Percentiles rank a stretch among this genome's conserved stretches.
These are phyloP conservation scores for Akanthomyces lecanii DNA, from an alignment of 2,329 filamentous ascomycete genomes.

Conservation along the genomic window DNA sequence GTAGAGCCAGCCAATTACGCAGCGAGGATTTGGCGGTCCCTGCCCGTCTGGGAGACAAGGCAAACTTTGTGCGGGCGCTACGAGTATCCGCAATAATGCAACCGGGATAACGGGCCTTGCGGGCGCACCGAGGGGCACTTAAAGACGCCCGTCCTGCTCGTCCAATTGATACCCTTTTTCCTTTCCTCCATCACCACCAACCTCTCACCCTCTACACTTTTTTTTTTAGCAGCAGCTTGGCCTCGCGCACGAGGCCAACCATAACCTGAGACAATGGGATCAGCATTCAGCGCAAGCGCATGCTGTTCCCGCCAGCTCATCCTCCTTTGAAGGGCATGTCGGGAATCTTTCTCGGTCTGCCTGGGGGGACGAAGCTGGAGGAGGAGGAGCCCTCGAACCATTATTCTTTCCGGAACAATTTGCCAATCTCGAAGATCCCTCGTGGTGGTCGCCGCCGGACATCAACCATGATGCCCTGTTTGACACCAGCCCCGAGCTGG, in stretches of 20 bases:
- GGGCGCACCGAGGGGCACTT: not conserved
- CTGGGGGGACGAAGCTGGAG: conserved; percentile 6
- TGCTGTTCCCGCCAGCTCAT: conserved; percentile 13
- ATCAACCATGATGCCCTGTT: not conserved
- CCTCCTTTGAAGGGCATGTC: conserved; percentile 10
- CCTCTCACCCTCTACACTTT: not conserved
- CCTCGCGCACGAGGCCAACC: conserved; percentile 16
- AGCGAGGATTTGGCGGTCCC: too few relatives aligned
- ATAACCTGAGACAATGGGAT: conserved; percentile 17
- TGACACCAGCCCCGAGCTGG: not conserved
- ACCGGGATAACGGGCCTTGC: too few relatives aligned
- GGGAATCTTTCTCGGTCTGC: conserved; percentile 10
- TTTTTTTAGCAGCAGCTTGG: conserved; percentile 7
- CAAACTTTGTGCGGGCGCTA: too few relatives aligned
- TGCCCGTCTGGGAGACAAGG: too few relatives aligned
- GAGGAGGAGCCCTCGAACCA: conserved; percentile 1
- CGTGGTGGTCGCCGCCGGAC: conserved; percentile 3
- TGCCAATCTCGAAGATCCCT: not conserved
- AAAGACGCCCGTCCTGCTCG: not conserved
- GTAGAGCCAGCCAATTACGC: too few relatives aligned
- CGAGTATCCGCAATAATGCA: too few relatives aligned
- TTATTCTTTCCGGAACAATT: not conserved
- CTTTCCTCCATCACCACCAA: not conserved
- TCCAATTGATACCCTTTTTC: not conserved
- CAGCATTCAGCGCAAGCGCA: conserved; percentile 11